phyloP scores from a whole-genome alignment of 495 filamentous ascomycete species.

The Penicillium coprophilum region DNA sequence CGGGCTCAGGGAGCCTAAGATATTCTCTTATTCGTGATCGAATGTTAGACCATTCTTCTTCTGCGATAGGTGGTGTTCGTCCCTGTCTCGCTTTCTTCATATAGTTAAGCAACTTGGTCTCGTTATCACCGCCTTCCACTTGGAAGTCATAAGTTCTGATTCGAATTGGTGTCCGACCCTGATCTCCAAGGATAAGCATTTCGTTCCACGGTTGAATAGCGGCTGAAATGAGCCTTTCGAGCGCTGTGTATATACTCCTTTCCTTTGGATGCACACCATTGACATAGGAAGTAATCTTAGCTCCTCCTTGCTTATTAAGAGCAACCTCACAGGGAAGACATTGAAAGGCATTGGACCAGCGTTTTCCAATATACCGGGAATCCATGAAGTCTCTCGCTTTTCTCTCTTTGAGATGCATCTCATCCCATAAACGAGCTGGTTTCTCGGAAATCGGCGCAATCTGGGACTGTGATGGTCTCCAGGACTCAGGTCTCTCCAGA shows the following conservation, averaged over 20 bases:
- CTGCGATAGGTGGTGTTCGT: slow-evolving; percentile 7
- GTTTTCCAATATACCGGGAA: slow-evolving; percentile 4
- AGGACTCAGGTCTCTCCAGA: slow-evolving; percentile 12
- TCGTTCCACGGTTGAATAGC: slow-evolving; percentile 15
- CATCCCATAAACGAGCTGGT: neutral
- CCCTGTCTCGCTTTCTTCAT: neutral
- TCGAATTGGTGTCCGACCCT: slow-evolving; percentile 14
- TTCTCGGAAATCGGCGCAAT: slow-evolving; percentile 11
- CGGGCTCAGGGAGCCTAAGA: slow-evolving; percentile 12
- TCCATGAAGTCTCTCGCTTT: neutral
- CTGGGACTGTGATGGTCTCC: slow-evolving; percentile 6
- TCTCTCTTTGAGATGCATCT: slow-evolving; percentile 3
- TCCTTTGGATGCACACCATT: slow-evolving; percentile 14
- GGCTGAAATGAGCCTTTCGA: slow-evolving; percentile 14
- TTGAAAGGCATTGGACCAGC: slow-evolving; percentile 14
- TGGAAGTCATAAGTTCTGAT: slow-evolving; percentile 15
- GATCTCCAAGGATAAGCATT: slow-evolving; percentile 13
- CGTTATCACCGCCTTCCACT: neutral
- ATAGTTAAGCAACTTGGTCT: neutral
- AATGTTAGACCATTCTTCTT: slow-evolving; percentile 12
- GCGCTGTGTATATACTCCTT: slow-evolving; percentile 11
- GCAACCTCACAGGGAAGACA: slow-evolving; percentile 16
- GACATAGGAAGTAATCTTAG: slow-evolving; percentile 12
- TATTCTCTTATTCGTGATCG: slow-evolving; percentile 1
- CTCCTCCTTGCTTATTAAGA: slow-evolving; percentile 6